phyloP scores from a whole-genome alignment of 306 rosid genomes.

The Trifolium dubium region DNA sequence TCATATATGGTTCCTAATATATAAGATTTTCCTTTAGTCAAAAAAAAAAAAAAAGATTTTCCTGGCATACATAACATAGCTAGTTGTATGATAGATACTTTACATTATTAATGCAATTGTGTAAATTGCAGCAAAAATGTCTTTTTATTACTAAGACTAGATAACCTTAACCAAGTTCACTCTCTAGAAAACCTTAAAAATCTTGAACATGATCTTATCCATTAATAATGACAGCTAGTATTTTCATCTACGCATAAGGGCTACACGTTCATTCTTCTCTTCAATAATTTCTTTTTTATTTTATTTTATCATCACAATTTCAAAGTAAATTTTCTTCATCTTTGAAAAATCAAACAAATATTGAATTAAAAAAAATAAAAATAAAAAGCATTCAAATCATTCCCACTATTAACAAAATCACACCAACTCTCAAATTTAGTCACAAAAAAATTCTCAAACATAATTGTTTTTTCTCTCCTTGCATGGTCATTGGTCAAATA shows the following conservation, averaged over 20 bases:
- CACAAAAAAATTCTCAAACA: background rate
- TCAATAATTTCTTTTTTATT: background rate
- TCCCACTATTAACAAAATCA: conserved; percentile 3
- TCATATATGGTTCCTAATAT: conserved; percentile 23
- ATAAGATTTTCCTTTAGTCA: background rate
- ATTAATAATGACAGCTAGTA: background rate
- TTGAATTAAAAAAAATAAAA: no score
- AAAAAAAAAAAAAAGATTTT: no score
- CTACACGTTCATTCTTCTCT: background rate
- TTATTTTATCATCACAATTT: background rate
- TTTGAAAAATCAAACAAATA: background rate
- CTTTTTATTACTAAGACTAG: background rate
- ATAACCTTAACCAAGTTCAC: conserved; percentile 1
- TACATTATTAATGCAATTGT: conserved; percentile 3
- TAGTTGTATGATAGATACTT: conserved; percentile 23
- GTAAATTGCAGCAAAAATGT: conserved; percentile 26
- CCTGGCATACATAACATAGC: background rate
- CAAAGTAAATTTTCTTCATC: background rate
- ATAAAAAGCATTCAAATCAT: background rate
- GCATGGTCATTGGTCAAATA: background rate
- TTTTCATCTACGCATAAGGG: background rate
- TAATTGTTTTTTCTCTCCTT: background rate
- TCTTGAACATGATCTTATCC: conserved; percentile 36
- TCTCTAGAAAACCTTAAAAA: conserved; percentile 12
- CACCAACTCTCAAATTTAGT: conserved; percentile 1